phyloP scores from a whole-genome alignment of 169 alveolate species.

The Eimeria sp. region DNA sequence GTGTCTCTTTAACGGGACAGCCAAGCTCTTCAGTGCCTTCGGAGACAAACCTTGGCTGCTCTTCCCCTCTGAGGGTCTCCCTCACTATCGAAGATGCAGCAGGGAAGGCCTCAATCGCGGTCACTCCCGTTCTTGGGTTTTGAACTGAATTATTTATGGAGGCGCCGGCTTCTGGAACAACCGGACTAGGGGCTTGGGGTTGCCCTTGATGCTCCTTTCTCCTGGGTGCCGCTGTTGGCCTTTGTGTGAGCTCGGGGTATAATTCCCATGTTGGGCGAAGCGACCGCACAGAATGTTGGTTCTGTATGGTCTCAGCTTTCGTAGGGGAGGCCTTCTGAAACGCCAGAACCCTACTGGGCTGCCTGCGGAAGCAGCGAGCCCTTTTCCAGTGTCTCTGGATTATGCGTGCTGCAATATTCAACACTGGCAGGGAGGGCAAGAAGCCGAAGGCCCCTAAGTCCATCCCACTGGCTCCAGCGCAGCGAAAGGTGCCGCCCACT shows the following conservation, averaged over 20 bases:
- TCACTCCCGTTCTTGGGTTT: not conserved
- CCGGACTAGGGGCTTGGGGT: not conserved
- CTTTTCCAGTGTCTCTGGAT: slow-evolving; percentile 45
- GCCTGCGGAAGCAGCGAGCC: not conserved
- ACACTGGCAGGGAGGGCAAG: slow-evolving; percentile 18
- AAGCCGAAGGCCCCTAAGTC: not conserved
- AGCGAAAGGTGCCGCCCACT: not conserved
- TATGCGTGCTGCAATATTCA: slow-evolving; percentile 56
- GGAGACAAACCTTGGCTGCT: not conserved
- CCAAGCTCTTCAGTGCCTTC: not conserved
- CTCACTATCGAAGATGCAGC: not conserved
- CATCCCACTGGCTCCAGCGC: not conserved
- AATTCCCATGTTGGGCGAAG: not conserved
- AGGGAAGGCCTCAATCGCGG: not conserved
- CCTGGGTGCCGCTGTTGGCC: not conserved
- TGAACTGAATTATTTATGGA: not conserved
- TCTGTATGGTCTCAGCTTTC: not conserved
- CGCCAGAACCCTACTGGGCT: not conserved
- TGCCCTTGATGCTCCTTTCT: not conserved
- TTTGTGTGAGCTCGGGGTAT: not conserved
- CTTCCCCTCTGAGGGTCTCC: not conserved
- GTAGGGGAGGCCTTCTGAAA: not conserved
- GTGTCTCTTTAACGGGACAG: not conserved
- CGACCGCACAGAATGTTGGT: not conserved
- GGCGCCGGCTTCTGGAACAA: not conserved